Evolutionary conservation across 768 basidiomycete species (phyloP).

Genomic region (Daedalea quercina): DNA sequence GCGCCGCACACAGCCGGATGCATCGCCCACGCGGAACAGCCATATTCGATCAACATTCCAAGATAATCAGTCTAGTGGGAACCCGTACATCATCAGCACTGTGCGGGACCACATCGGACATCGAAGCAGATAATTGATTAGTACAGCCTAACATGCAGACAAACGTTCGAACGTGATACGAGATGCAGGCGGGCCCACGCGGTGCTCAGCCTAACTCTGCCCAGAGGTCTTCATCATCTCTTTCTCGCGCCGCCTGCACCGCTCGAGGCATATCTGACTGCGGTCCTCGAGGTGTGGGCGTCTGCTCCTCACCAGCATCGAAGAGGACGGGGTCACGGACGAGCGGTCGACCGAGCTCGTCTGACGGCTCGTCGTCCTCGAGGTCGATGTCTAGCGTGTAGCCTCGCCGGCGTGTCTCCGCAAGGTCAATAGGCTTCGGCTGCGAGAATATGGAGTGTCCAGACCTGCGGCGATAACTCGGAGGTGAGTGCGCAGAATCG

Average conservation of each 20-base stretch:
- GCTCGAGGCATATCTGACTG: constrained; percentile 56
- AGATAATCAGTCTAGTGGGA: too few species aligned
- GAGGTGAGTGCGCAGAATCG: neutral
- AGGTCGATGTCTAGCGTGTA: constrained; percentile 68
- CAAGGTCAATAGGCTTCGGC: constrained; percentile 81
- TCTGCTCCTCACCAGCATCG: constrained; percentile 42
- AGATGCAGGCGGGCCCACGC: neutral
- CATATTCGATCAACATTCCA: too few species aligned
- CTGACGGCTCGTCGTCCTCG: constrained; percentile 55
- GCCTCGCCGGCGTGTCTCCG: constrained; percentile 59
- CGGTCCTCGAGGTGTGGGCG: constrained; percentile 23
- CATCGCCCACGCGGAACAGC: too few species aligned
- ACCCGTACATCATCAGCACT: too few species aligned
- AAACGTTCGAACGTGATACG: neutral
- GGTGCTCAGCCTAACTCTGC: constrained; percentile 38
- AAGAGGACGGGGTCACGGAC: constrained; percentile 58
- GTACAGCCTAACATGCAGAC: too few species aligned
- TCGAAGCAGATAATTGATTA: too few species aligned
- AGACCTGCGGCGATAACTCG: constrained; percentile 49
- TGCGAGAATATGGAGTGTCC: constrained; percentile 85
- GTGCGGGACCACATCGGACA: too few species aligned
- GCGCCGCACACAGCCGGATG: too few species aligned
- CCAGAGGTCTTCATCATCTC: constrained; percentile 69
- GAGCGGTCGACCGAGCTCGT: constrained; percentile 49
- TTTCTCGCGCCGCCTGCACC: constrained; percentile 43